Evolutionary conservation across 1,284 basidiomycete species (phyloP), one percentile per base, ranked within the genome.

Genomic region (Microbotryum intermedium): DNA sequence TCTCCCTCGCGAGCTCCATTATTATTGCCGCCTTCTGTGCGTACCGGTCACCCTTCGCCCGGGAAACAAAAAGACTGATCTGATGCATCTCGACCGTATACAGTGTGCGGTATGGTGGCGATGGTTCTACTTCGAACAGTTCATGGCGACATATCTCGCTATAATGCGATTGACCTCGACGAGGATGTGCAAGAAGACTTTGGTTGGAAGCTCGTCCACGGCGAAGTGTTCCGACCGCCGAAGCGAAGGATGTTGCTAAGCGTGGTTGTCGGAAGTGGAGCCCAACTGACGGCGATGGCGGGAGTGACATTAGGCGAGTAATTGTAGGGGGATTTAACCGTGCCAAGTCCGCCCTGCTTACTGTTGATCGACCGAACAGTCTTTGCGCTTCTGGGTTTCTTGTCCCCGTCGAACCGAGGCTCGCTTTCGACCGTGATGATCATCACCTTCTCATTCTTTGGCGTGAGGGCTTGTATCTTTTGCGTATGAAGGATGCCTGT

Each of bases 151-250:
- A 94, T 97, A 64, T 84, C 84, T 56, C 83, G 92, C n/a, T 98
- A 97, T 77, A 95, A 97, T 72, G 88, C 90, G 0, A 50, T 61
- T 47, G 53, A 59, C 47, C 55, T 67, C 21, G 61, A 69, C 28
- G 67, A 62, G 34, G 69, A 62, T 72, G 61, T 62, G 39, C 70
- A 90, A 84, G 93, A 97, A 74, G 94, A 98, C 71, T 97, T 88
- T 80, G 94, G 94, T 5, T 98, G 94, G 94, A 97, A 97, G 72
- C 81, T 94, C 21, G 84, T 97, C 11, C 92, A 97, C 70, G 92
- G 90, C 30, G 94, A 98, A 75, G 90, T 98, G 18, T 97, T 97
- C 80, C 84, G 94, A 30, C 79, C 87, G 5, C 94, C 94, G 0
- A 76, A 78, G 51, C 81, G 86, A 59, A 83, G 89, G 0, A 84